Evolutionary conservation across 1,284 basidiomycete species (phyloP), one percentile per base, ranked within the genome.

Genomic region (Pseudozyma sp.): DNA sequence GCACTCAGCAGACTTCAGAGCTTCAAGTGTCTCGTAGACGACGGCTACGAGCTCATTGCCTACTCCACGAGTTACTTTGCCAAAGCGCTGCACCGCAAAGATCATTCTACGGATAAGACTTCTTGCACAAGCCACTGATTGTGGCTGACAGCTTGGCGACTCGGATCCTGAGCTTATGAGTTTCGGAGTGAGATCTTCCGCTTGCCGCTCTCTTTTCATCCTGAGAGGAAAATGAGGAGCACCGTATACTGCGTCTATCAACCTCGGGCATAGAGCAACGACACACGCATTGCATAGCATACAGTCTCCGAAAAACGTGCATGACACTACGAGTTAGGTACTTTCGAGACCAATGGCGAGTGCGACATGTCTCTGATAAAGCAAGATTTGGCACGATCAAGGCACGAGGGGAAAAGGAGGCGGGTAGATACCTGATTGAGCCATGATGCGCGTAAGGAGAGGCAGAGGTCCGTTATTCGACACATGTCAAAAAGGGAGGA

Each of bases 401-500:
- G 25, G 3, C 25, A 31, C 6, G 25, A 25, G 16, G 39, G 19
- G 7, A 1, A 44, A 14, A 19, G n/a, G 42, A 14, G 21, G 56
- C 44, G 39, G n/a, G 59, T 69, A 70, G 67, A 70, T 70, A 50
- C 59, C 59, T 56, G 60, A 52, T 18, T 40, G 60, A 62, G 55
- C 38, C 25, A 36, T 44, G 31, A 44, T 35, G 42, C 19, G 19
- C n/a, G 31, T 39, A 16, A 16, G 18, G 38, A 16, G 19, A 40
- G 21, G 34, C 21, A 10, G 18, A 44, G 36, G 47, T 57, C 67
- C 67, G 67, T 55, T 70, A 60, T 52, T 70, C 60, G 67, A 70
- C 67, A 70, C 67, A 70, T 70, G 67, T 70, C 67, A 70, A 54
- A 69, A 69, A 69, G 38, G 0, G 21, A 21, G 52, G 39, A 39